Evolutionary conservation across 495 filamentous ascomycete genomes (phyloP), one percentile per base, ranked within the genome.

Genomic region (Viridothelium virens): DNA sequence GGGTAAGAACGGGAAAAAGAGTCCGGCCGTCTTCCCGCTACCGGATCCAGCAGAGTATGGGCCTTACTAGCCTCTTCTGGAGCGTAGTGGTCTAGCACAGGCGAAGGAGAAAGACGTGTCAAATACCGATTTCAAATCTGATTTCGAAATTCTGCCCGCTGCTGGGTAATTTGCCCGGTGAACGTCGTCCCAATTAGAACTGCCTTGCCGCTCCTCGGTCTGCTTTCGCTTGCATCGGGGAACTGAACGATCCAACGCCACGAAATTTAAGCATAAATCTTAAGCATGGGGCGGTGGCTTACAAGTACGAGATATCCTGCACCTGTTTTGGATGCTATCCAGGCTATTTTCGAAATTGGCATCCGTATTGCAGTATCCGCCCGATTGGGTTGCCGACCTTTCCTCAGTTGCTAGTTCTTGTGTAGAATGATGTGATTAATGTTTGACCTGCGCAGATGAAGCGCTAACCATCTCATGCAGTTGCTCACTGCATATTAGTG

Each of bases 1-100:
- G 3, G 76, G 80, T 3, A 70, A 38, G 56, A 77, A 81, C 74
- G 81, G 81, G 12, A 75, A 75, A 64, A 77, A 75, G 73, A 78
- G 74, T 66, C 79, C 79, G 3, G 79, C 78, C 53, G 71, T 77
- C 11, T 59, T 59, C 14, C 53, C 53, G n/a, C 18, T 59, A 9
- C 53, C 53, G 6, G 53, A 59, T 59, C 53, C 53, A 59, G 53
- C 53, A 5, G 53, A 59, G 31, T 59, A 59, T 14, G 53, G 53
- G 5, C 53, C 53, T 59, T 59, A 59, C 53, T 59, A 36, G 18
- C 1, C 36, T 59, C 9, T 4, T 34, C 41, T 44, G 14, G 41
- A 14, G 6, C 6, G 14, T 44, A 44, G 7, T 34, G 53, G 25
- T 59, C 36, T 18, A 3, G 53, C 3, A 31, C 36, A 36, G 31